Percentiles rank a stretch among this genome's conserved stretches.
Evolutionary conservation across 2,329 filamentous ascomycete species (phyloP).

Genomic region (Beauveria bassiana): DNA sequence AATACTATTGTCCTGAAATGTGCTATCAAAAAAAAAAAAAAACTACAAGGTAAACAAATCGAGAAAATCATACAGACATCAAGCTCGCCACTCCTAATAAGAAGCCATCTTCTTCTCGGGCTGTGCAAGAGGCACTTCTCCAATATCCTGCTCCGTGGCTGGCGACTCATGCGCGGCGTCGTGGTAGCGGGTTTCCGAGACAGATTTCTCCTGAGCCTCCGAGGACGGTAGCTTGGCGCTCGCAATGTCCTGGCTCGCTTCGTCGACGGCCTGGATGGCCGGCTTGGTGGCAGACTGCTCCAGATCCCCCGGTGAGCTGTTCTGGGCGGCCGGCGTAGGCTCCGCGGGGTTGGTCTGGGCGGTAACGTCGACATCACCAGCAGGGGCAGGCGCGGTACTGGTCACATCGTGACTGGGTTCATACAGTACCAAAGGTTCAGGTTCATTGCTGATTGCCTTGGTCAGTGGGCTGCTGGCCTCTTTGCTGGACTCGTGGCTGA

Average conservation of each 20-base stretch:
- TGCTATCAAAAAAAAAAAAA: not conserved
- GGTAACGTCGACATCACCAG: not conserved
- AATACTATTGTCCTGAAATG: not conserved
- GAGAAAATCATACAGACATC: not conserved
- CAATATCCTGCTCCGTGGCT: conserved; percentile 1
- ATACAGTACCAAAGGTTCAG: not conserved
- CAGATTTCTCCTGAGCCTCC: not conserved
- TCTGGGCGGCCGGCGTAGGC: not conserved
- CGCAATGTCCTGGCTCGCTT: not conserved
- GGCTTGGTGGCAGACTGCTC: not conserved
- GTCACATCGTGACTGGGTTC: not conserved
- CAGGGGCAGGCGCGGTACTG: not conserved
- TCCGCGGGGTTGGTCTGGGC: conserved; percentile 1
- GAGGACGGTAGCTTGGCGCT: not conserved
- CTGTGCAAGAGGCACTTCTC: not conserved
- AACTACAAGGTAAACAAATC: not conserved
- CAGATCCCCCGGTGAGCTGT: not conserved
- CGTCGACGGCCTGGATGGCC: not conserved
- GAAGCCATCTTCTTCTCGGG: not conserved
- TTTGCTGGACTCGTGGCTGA: not conserved
- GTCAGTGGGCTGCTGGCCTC: not conserved
- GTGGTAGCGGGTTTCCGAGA: not conserved
- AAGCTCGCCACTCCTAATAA: not conserved
- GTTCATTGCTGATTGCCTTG: not conserved
- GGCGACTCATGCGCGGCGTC: not conserved